Percentiles rank a stretch among this genome's conserved stretches.
These are phyloP conservation scores for Venturia effusa DNA, from an alignment of 2,329 filamentous ascomycete genomes.

Conservation along the genomic window DNA sequence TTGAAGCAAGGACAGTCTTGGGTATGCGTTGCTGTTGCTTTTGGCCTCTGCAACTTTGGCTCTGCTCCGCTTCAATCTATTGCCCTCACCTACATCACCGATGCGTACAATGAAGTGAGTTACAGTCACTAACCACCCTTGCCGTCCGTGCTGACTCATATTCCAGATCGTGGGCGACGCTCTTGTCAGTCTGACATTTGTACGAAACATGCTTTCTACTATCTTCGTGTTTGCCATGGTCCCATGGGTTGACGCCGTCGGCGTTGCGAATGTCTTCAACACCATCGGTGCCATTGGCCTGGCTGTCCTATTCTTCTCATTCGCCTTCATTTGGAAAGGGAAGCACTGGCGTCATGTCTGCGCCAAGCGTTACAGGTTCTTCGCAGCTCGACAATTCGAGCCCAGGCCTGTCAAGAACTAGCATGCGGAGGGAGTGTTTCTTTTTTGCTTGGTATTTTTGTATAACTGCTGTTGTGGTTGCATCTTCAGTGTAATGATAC, in stretches of 20 bases:
- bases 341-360: slow-evolving; percentile 11
- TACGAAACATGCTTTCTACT: slow-evolving; percentile 34
- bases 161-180: slow-evolving; percentile 36
- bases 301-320: slow-evolving; percentile 19
- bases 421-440: not conserved
- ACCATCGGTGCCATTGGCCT: slow-evolving; percentile 25
- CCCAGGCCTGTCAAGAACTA: not conserved
- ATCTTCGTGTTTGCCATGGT: slow-evolving; percentile 36
- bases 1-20: slow-evolving; percentile 21
- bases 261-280: slow-evolving; percentile 30
- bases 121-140: slow-evolving; percentile 3
- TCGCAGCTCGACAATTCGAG: not conserved
- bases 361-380: not conserved
- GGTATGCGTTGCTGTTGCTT: slow-evolving; percentile 24
- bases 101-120: slow-evolving; percentile 27
- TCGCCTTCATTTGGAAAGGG: slow-evolving; percentile 15
- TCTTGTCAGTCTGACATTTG: slow-evolving; percentile 34
- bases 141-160: slow-evolving; percentile 11
- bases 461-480: not conserved
- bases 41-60: slow-evolving; percentile 28
- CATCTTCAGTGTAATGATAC: not conserved
- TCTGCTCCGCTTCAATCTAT: slow-evolving; percentile 23
- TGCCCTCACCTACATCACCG: slow-evolving; percentile 29
- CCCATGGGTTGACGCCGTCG: slow-evolving; percentile 30
- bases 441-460: not conserved